Conservation (phyloP, 2,329 filamentous ascomycete species). For the Talaromyces atroroseus region DNA sequence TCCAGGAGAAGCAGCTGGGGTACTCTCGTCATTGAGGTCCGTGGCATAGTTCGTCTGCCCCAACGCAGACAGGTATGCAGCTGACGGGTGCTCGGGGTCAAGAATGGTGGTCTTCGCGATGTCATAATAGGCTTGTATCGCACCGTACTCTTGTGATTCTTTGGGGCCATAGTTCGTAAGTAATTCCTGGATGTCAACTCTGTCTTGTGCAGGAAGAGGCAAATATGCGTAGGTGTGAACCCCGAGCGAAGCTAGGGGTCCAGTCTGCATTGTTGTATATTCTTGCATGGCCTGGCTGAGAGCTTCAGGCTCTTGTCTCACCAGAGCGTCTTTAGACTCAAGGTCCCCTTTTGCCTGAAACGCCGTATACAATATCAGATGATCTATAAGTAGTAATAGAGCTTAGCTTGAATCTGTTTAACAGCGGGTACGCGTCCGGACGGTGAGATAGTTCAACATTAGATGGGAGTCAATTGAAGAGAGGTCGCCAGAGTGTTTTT, state of each 20-base stretch:
- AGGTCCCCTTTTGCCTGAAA: background rate
- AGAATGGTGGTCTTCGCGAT: background rate
- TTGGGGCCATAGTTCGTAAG: background rate
- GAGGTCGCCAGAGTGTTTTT: background rate
- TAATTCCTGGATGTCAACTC: background rate
- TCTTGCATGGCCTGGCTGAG: background rate
- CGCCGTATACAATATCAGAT: background rate
- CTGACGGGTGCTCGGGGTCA: background rate
- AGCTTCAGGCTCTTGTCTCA: background rate
- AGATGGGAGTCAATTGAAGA: too few species aligned
- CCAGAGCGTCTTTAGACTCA: background rate
- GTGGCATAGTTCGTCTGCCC: background rate
- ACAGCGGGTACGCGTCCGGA: background rate
- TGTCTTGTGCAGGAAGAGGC: background rate
- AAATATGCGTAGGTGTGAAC: background rate
- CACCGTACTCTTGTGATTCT: background rate
- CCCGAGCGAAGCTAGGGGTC: background rate
- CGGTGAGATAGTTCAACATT: too few species aligned
- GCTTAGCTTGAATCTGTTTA: background rate
- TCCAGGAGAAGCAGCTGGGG: slow-evolving; percentile 15
- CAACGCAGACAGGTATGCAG: background rate
- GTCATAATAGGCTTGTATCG: background rate
- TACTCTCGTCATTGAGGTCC: slow-evolving; percentile 9
- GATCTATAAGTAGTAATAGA: background rate
- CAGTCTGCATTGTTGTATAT: background rate